Evolutionary conservation across 495 filamentous ascomycete species (phyloP), one percentile per base, ranked within the genome.

Genomic region (Tuber brumale): DNA sequence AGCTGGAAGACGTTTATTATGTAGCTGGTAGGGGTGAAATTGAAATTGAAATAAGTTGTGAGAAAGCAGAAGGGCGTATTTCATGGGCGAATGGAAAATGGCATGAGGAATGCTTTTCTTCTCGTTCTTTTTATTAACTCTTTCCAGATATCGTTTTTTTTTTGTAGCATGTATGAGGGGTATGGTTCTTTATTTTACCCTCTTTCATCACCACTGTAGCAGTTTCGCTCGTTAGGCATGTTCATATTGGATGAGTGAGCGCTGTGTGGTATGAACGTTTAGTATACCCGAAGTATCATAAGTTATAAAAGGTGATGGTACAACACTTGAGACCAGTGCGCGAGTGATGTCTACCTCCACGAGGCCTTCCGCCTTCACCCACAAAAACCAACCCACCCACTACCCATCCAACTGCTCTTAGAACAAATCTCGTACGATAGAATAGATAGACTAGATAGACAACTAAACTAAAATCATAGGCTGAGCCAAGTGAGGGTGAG

Each of bases 171-270:
- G 51, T 61, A 61, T 61, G 51, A 23, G n/a, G 51, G 51, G 51
- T 61, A 27, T n/a, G n/a, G n/a, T 31, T 48, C 19, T 48, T 61
- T 51, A 19, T 23, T 51, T 51, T 57, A 27, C 48, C 51, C n/a
- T 27, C n/a, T 61, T 27, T 61, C 51, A 61, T 61, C n/a, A 61
- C 51, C n/a, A 14, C 23, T 61, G 51, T 61, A 61, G n/a, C n/a
- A 61, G 27, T 31, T 10, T 61, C 51, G 27, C 3, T 27, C 51
- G 12, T 61, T 31, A n/a, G 3, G 51, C 51, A 14, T 61, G 23
- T 61, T 31, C 51, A 61, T 61, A 61, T 61, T 61, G 51, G 51
- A 61, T 61, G 51, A n/a, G n/a, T 61, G 27, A 61, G 51, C n/a
- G 23, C 23, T 8, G 48, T 57, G 48, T 27, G 51, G 27, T 61